Percentiles rank a stretch among this genome's conserved stretches.
phyloP scores from a whole-genome alignment of 2,329 filamentous ascomycete genomes.

The Penicillium sp. region DNA sequence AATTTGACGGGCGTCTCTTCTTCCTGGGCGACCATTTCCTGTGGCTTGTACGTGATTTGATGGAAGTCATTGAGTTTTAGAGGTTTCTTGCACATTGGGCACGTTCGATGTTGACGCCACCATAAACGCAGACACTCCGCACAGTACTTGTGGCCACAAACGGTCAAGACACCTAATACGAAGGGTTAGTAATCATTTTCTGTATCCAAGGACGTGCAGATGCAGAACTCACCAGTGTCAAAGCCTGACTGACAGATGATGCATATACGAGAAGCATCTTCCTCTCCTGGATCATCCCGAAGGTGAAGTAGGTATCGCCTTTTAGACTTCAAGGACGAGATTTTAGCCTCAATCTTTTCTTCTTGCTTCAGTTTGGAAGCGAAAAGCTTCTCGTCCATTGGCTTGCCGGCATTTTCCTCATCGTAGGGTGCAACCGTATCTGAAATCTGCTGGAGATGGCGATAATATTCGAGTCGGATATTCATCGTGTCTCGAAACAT shows the following conservation, averaged over 20 bases:
- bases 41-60: slow-evolving; percentile 80
- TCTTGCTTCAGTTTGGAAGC: slow-evolving; percentile 50
- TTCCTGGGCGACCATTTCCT: slow-evolving; percentile 69
- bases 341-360: slow-evolving; percentile 55
- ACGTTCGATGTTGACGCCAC: slow-evolving; percentile 73
- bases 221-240: slow-evolving; percentile 68
- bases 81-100: slow-evolving; percentile 78
- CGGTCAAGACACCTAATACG: slow-evolving; percentile 56
- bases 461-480: slow-evolving; percentile 82
- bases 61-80: slow-evolving; percentile 71
- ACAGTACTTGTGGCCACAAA: slow-evolving; percentile 91
- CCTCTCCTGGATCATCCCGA: slow-evolving; percentile 62
- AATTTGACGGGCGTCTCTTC: slow-evolving; percentile 38
- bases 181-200: slow-evolving; percentile 8
- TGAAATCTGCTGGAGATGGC: slow-evolving; percentile 86
- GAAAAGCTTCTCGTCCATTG: slow-evolving; percentile 55
- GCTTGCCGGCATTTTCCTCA: slow-evolving; percentile 58
- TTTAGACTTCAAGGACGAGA: slow-evolving; percentile 69
- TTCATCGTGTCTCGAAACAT: slow-evolving; percentile 81
- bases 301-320: slow-evolving; percentile 71
- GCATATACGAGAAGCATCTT: slow-evolving; percentile 68
- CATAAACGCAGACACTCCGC: slow-evolving; percentile 81
- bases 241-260: slow-evolving; percentile 82
- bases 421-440: slow-evolving; percentile 80
- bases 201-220: background rate